Evolutionary conservation across 2,329 filamentous ascomycete species (phyloP), one percentile per base, ranked within the genome.

Genomic region (Talaromyces amestolkiae): DNA sequence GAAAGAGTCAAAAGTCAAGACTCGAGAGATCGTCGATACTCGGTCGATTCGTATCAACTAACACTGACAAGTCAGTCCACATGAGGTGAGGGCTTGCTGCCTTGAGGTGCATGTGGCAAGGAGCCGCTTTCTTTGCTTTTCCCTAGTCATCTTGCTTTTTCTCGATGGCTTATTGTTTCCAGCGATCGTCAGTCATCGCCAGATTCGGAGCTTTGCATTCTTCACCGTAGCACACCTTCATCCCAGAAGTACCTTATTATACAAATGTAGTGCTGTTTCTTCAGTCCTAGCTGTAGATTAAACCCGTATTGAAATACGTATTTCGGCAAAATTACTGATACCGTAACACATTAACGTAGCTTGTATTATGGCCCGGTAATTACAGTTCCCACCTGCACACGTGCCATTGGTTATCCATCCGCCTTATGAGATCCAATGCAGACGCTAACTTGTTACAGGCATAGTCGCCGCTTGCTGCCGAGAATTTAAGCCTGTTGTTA

Each of bases 391-490:
- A 41, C 35, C 22, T 27, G 15, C 11, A 35, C 35, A 33, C 47
- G 47, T 43, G 9, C 15, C 3, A 35, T 45, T 41, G 33, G 45
- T 33, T 53, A 24, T 54, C 47, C 33, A 33, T 53, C 19, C 59
- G 59, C 60, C 60, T 33, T 54, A 54, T 54, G 60, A 31, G 45
- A 37, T 41, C 33, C 33, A 31, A 33, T 45, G 6, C 17, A 27
- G 19, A 31, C 37, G 35, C 60, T 62, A 62, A 22, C 47, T 54
- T 54, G 15, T 53, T 62, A 41, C 22, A 33, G 60, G 47, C 22
- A 53, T 62, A 54, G 60, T 62, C 47, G 43, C 60, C 60, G 60
- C 45, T 39, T 27, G 35, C 37, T 59, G 56, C 56, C 56, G 56
- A 35, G 37, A 22, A 62, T 43, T 15, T 43, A 41, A 37, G 17